A percentile compares a stretch with the other conserved stretches of the same genome.
phyloP scores from a whole-genome alignment of 148 eudicot genomes.

The Heliamphora exappendiculata region DNA sequence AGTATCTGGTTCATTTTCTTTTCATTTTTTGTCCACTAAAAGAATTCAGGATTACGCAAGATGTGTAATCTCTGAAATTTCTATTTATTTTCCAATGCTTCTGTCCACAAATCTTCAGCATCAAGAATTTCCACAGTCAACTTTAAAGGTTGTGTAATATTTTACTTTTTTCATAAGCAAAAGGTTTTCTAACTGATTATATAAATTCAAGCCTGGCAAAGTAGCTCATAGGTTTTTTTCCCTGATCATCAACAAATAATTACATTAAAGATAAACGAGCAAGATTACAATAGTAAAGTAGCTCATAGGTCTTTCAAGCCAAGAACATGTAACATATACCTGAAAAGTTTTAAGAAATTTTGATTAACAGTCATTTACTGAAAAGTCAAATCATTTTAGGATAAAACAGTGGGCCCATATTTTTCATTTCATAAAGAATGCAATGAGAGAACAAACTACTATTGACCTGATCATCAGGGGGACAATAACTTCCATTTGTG shows the following conservation, averaged over 20 bases:
- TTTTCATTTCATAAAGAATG: slow-evolving; percentile 6
- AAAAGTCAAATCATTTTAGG: not conserved
- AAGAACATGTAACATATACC: not conserved
- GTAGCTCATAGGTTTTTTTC: too few relatives aligned
- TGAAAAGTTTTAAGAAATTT: not conserved
- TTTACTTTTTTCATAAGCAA: too few relatives aligned
- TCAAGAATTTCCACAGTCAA: not conserved
- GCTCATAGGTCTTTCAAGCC: too few relatives aligned
- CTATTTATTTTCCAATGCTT: not conserved
- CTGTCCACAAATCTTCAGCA: not conserved
- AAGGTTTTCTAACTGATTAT: too few relatives aligned
- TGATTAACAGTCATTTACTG: not conserved
- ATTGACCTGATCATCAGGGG: slow-evolving; percentile 91
- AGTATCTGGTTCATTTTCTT: too few relatives aligned
- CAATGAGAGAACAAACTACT: slow-evolving; percentile 4
- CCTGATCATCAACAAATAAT: too few relatives aligned
- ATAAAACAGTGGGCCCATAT: slow-evolving; percentile 3
- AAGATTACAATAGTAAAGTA: too few relatives aligned
- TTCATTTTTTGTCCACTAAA: too few relatives aligned
- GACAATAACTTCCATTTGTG: slow-evolving; percentile 80
- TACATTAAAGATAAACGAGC: too few relatives aligned
- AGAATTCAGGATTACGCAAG: not conserved
- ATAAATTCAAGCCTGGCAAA: too few relatives aligned
- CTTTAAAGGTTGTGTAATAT: not conserved
- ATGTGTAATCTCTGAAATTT: not conserved